Percentiles rank a stretch among this genome's conserved stretches.
phyloP scores from a whole-genome alignment of 176 grass and related monocot genomes.

The Puccinellia tenuiflora region DNA sequence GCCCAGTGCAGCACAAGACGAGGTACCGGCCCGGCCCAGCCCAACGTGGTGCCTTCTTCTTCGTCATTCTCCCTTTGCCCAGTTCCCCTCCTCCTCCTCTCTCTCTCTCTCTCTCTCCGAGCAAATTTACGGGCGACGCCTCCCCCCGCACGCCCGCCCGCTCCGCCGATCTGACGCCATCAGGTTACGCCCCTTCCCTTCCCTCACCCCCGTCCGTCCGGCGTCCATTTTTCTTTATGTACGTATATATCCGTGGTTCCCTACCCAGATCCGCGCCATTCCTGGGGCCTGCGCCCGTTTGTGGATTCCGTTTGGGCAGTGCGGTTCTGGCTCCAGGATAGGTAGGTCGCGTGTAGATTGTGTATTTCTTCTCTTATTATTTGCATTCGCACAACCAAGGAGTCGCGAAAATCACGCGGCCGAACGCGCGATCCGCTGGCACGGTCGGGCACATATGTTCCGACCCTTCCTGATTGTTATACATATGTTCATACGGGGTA shows the following conservation, averaged over 20 bases:
- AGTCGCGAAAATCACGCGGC: no score
- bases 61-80: background rate
- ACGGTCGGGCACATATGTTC: background rate
- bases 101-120: background rate
- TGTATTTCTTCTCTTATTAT: no score
- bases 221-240: background rate
- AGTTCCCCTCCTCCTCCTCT: background rate
- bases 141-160: background rate
- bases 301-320: background rate
- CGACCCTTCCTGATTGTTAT: background rate
- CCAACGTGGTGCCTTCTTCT: no score
- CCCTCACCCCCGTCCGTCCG: background rate
- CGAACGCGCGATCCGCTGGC: no score
- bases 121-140: background rate
- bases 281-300: background rate
- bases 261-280: background rate
- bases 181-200: background rate
- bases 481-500: background rate
- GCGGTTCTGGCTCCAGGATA: background rate
- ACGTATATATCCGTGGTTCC: background rate
- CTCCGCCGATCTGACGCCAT: background rate
- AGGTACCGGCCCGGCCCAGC: no score
- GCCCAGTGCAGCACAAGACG: no score
- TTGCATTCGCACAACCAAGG: no score
- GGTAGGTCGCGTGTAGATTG: no score